Base-by-base conservation (phyloP, 2,329 filamentous ascomycete species). In the Aspergillus sp. region DNA sequence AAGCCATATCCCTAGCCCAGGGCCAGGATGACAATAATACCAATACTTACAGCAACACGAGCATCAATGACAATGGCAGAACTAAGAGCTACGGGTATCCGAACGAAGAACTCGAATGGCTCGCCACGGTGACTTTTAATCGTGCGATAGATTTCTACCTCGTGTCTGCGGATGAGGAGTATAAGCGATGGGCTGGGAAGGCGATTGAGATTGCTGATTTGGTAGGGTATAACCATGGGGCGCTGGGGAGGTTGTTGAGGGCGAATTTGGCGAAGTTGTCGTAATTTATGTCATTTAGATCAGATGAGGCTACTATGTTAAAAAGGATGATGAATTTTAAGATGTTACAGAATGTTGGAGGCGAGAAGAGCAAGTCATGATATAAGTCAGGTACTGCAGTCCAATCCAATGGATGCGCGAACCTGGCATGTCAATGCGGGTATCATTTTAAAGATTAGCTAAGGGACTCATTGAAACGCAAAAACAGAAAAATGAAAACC, bases 91-190 rank as follows among this genome's bases (percentile, higher is more conserved):
- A 30, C 10, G 33, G 47, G 1, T 82, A 81, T 52, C 80, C 79
- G 2, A 50, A 64, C 5, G 72, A 73, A 3, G 81, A 84, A 60
- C 66, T 83, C 19, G 74, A 78, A 48, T 82, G 78, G 75, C 66
- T 84, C 5, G 76, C 79, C 5, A 74, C 73, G 0, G 73, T 71
- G 10, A 57, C 73, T 0, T 81, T 80, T 59, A 84, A 83, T 52
- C 71, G 69, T 19, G 77, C 75, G 0, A 71, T 83, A 3, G 80
- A 83, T 51, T 71, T 75, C 17, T 77, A 77, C 48, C 48, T 60
- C 5, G 50, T 54, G 1, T 60, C 58, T 1, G 55, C 57, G 15
- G 67, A 70, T 45, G 53, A 32, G 4, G 56, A 60, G n/a, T 67
- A 61, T 52, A 55, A 55, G 13, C 57, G 60, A 10, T 72, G 69